Evolutionary conservation across 208 protist genomes (phyloP).

Genomic region (Leishmania major): DNA sequence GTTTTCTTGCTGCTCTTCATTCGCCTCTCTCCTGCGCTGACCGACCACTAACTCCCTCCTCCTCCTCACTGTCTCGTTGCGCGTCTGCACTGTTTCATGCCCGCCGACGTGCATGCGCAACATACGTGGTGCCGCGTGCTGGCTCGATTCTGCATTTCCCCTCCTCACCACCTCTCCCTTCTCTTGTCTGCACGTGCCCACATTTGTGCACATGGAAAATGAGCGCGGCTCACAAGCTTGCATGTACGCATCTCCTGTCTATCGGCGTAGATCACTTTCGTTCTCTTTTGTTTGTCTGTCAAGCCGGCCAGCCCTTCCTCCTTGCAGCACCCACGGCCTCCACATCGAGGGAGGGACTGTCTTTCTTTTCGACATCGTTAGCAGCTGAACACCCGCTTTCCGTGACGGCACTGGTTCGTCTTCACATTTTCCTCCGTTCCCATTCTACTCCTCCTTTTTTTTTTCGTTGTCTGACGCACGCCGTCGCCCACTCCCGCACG

Average conservation of each 20-base stretch:
- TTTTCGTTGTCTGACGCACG: neutral
- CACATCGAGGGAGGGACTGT: neutral
- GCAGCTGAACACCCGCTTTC: neutral
- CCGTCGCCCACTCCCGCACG: neutral
- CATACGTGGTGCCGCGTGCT: neutral
- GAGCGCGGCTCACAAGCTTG: neutral
- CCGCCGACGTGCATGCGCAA: neutral
- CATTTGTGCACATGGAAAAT: neutral
- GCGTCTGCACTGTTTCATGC: neutral
- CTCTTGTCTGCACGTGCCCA: neutral
- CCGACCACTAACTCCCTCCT: neutral
- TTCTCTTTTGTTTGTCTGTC: neutral
- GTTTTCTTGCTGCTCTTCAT: neutral
- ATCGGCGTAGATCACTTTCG: neutral
- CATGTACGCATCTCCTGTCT: neutral
- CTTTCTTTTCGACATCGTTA: neutral
- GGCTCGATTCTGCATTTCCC: neutral
- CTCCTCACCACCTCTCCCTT: neutral
- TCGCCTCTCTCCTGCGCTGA: neutral
- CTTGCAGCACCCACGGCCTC: neutral
- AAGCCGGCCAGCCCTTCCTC: neutral
- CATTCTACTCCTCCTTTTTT: constrained; percentile 1
- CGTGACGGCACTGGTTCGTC: neutral
- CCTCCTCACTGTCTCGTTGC: neutral
- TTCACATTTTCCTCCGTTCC: constrained; percentile 2